These are phyloP conservation scores for Erucastrum elatum DNA, from an alignment of 345 rosid genomes.

Conservation along the genomic window DNA sequence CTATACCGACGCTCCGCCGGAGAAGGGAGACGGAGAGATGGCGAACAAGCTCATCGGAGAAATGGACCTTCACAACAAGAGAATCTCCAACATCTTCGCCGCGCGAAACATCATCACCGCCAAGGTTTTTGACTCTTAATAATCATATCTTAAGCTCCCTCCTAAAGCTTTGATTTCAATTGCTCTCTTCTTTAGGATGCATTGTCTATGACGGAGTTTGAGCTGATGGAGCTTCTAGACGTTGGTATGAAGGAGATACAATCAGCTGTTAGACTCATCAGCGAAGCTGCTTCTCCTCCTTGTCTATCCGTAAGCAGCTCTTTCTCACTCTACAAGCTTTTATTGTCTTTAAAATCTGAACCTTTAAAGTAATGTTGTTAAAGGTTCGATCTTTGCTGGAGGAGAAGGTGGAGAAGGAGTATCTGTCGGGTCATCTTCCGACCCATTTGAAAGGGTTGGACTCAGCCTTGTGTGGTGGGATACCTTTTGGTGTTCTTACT, in stretches of 20 bases:
- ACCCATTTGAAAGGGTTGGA: conserved; percentile 74
- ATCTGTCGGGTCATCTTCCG: conserved; percentile 65
- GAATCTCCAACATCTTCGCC: conserved; percentile 60
- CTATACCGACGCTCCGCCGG: conserved; percentile 20
- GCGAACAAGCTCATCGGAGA: conserved; percentile 70
- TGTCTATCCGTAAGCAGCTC: conserved; percentile 52
- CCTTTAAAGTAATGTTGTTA: background rate
- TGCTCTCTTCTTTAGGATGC: conserved; percentile 53
- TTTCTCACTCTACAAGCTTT: background rate
- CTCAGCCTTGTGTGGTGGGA: conserved; percentile 69
- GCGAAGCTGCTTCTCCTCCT: conserved; percentile 63
- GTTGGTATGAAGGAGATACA: conserved; percentile 56
- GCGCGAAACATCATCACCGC: conserved; percentile 75
- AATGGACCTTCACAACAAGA: conserved; percentile 54
- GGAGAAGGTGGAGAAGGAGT: conserved; percentile 49
- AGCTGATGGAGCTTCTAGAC: conserved; percentile 69
- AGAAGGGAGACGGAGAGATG: conserved; percentile 37
- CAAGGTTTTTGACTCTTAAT: conserved; percentile 44
- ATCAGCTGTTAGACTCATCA: conserved; percentile 58
- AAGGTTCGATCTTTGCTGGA: conserved; percentile 62
- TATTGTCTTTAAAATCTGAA: background rate
- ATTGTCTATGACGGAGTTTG: conserved; percentile 66
- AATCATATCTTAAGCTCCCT: background rate
- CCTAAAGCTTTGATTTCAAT: background rate
- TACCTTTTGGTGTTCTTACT: conserved; percentile 83